These are phyloP conservation scores for Nadsonia commutata DNA, from an alignment of 1,139 yeast species.

Conservation along the genomic window DNA sequence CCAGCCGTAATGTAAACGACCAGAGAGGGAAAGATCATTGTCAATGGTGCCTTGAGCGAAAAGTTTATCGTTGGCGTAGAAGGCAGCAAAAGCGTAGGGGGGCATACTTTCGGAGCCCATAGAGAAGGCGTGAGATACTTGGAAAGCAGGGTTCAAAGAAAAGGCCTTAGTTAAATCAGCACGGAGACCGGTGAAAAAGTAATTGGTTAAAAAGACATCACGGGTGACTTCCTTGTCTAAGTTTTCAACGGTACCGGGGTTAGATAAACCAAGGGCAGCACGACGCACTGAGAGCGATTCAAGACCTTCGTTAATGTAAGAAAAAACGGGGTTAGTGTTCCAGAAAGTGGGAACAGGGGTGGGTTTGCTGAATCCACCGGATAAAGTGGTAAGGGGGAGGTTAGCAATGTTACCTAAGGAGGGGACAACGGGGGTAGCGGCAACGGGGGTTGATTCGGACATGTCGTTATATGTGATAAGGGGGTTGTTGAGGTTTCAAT, in stretches of 20 bases:
- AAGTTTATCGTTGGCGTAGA: slow-evolving; percentile 75
- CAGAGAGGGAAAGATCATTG: slow-evolving; percentile 71
- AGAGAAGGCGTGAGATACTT: slow-evolving; percentile 87
- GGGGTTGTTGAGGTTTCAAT: no score
- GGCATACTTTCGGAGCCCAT: slow-evolving; percentile 81
- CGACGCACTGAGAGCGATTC: slow-evolving; percentile 62
- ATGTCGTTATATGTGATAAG: slow-evolving; percentile 4
- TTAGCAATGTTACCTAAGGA: slow-evolving; percentile 15
- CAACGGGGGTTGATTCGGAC: slow-evolving; percentile 4
- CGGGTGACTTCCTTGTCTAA: slow-evolving; percentile 84
- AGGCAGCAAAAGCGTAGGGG: slow-evolving; percentile 81
- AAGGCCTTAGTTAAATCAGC: slow-evolving; percentile 94
- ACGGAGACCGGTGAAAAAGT: slow-evolving; percentile 88
- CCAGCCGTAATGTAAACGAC: slow-evolving; percentile 91
- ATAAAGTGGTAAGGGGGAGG: slow-evolving; percentile 11
- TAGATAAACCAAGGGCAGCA: slow-evolving; percentile 61
- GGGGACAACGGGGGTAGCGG: slow-evolving; percentile 11
- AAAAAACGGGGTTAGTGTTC: slow-evolving; percentile 77
- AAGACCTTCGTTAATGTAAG: slow-evolving; percentile 67
- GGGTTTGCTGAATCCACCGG: slow-evolving; percentile 11
- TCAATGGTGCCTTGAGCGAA: slow-evolving; percentile 88
- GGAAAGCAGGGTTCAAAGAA: slow-evolving; percentile 87
- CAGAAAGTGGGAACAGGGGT: slow-evolving; percentile 30
- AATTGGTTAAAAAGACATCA: slow-evolving; percentile 82
- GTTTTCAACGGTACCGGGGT: slow-evolving; percentile 94